Percentiles rank a stretch among this genome's conserved stretches.
Evolutionary conservation across 1,139 yeast genomes (phyloP).

Genomic region (Scheffersomyces illinoinensis): DNA sequence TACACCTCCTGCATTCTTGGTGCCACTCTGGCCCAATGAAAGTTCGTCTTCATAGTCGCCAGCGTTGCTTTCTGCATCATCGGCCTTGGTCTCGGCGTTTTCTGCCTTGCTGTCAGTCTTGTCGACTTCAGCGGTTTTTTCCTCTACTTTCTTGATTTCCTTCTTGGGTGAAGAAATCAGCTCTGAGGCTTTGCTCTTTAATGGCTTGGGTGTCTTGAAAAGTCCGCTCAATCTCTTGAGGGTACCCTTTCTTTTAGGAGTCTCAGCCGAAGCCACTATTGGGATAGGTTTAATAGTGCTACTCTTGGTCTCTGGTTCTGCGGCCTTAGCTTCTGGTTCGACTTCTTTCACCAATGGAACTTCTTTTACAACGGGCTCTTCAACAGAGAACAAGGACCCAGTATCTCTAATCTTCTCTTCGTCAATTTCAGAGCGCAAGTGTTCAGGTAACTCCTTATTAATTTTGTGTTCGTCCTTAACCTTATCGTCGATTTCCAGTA

Average conservation of each 20-base stretch:
- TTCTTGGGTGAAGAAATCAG: background rate
- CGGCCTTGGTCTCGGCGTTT: conserved; percentile 1
- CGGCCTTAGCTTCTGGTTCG: conserved; percentile 16
- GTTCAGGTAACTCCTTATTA: conserved; percentile 54
- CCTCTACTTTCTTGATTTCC: background rate
- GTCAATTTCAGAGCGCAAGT: conserved; percentile 44
- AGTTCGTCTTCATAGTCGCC: conserved; percentile 28
- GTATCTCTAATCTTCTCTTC: conserved; percentile 44
- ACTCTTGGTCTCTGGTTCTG: conserved; percentile 16
- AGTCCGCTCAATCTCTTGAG: conserved; percentile 13
- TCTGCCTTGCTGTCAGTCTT: background rate
- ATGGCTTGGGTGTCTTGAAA: conserved; percentile 8
- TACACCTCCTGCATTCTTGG: conserved; percentile 35
- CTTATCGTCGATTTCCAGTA: conserved; percentile 30
- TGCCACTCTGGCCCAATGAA: conserved; percentile 23
- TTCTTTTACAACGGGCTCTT: conserved; percentile 20
- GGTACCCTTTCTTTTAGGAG: conserved; percentile 10
- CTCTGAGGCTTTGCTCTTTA: background rate
- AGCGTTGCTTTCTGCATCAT: conserved; percentile 9
- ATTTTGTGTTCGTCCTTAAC: conserved; percentile 46
- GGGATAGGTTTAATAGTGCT: conserved; percentile 6
- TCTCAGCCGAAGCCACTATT: conserved; percentile 8
- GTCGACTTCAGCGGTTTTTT: conserved; percentile 3
- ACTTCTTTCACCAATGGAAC: conserved; percentile 18
- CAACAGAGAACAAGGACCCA: conserved; percentile 38